Evolutionary conservation across 2,329 filamentous ascomycete genomes (phyloP).

Genomic region (Fusarium sp.): DNA sequence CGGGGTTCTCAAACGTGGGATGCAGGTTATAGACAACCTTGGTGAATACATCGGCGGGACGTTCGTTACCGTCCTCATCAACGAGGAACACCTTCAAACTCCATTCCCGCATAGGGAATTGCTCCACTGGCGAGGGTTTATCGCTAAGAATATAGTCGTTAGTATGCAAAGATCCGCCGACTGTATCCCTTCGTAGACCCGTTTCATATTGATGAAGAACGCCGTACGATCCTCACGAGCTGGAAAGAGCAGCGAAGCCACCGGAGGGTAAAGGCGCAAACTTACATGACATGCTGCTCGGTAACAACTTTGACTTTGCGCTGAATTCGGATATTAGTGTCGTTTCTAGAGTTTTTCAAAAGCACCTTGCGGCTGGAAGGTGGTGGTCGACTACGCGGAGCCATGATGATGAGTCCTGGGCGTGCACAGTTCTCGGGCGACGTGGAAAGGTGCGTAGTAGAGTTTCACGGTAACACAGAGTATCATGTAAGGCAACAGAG

Average conservation of each 20-base stretch:
- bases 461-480: slow-evolving; percentile 18
- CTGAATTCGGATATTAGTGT: slow-evolving; percentile 63
- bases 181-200: not conserved
- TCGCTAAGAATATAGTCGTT: slow-evolving; percentile 54
- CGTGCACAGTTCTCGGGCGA: not conserved
- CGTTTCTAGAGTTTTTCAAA: slow-evolving; percentile 1
- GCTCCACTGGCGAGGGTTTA: slow-evolving; percentile 83
- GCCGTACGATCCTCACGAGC: not conserved
- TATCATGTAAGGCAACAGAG: not conserved
- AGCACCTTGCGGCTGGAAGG: slow-evolving; percentile 24
- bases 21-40: slow-evolving; percentile 95
- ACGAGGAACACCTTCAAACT: slow-evolving; percentile 85
- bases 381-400: slow-evolving; percentile 26
- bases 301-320: slow-evolving; percentile 93
- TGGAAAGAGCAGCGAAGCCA: not conserved
- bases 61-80: slow-evolving; percentile 86
- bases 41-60: slow-evolving; percentile 85
- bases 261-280: slow-evolving; percentile 41
- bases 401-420: slow-evolving; percentile 26
- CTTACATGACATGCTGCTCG: slow-evolving; percentile 88
- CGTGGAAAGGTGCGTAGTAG: slow-evolving; percentile 9
- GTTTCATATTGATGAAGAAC: not conserved
- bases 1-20: slow-evolving; percentile 88
- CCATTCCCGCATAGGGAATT: slow-evolving; percentile 94
- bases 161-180: slow-evolving; percentile 4